These are phyloP conservation scores for Nepenthes alata DNA, from an alignment of 179 eudicot species.

Conservation along the genomic window DNA sequence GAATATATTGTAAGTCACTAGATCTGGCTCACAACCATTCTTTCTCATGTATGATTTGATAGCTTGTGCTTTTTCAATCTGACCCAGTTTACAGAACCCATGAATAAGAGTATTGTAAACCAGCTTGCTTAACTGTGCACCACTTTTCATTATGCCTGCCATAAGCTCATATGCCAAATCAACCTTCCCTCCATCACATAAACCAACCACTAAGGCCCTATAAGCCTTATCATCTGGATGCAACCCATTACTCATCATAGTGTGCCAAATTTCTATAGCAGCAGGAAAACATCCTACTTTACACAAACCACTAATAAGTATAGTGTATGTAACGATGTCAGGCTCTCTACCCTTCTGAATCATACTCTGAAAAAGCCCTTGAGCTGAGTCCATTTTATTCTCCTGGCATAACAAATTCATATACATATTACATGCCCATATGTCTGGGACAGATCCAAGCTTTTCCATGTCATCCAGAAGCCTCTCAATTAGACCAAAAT, in stretches of 20 bases:
- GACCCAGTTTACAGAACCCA: slow-evolving; percentile 74
- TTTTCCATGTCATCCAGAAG: slow-evolving; percentile 69
- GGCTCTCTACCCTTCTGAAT: slow-evolving; percentile 57
- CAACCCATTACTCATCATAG: slow-evolving; percentile 42
- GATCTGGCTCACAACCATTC: slow-evolving; percentile 74
- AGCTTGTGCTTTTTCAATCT: slow-evolving; percentile 58
- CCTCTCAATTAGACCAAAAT: slow-evolving; percentile 47
- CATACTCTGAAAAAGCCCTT: slow-evolving; percentile 46
- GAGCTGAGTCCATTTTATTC: slow-evolving; percentile 43
- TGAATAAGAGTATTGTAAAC: slow-evolving; percentile 68
- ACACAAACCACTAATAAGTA: slow-evolving; percentile 61
- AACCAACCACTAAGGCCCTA: slow-evolving; percentile 71
- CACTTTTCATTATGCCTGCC: slow-evolving; percentile 48
- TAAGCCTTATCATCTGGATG: slow-evolving; percentile 65
- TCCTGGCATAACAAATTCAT: slow-evolving; percentile 63
- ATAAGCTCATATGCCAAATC: slow-evolving; percentile 89
- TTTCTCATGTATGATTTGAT: slow-evolving; percentile 65
- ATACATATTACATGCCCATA: slow-evolving; percentile 86
- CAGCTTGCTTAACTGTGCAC: slow-evolving; percentile 22
- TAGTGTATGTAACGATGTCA: slow-evolving; percentile 78
- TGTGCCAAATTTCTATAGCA: slow-evolving; percentile 71
- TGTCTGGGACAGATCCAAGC: slow-evolving; percentile 55
- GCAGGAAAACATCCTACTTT: slow-evolving; percentile 31
- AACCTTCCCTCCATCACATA: slow-evolving; percentile 64
- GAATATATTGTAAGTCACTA: slow-evolving; percentile 60